A percentile compares a stretch with the other conserved stretches of the same genome.
phyloP scores from a whole-genome alignment of 108 stramenopile species.

The Cyclotella choctawhatcheeana region DNA sequence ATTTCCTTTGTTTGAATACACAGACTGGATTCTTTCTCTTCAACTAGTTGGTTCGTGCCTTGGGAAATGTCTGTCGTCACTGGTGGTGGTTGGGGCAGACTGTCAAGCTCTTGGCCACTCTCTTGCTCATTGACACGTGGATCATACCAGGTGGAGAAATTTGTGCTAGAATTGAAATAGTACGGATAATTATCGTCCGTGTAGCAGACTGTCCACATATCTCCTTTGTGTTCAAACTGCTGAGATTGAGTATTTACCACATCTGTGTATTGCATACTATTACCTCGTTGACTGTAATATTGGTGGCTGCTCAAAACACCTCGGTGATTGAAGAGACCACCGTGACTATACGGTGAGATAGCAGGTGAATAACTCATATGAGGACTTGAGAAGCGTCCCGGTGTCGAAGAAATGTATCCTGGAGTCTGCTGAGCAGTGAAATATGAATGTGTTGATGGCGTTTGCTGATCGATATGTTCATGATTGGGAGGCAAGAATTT shows the following conservation, averaged over 20 bases:
- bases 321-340: neutral
- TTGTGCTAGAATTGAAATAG: slow-evolving; percentile 27
- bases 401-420: neutral
- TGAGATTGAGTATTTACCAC: neutral
- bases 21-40: too few species aligned
- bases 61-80: too few species aligned
- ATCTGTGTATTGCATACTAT: neutral
- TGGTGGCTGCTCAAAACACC: neutral
- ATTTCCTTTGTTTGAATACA: too few species aligned
- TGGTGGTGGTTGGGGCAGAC: neutral
- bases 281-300: neutral
- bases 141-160: slow-evolving; percentile 36
- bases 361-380: neutral
- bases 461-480: neutral
- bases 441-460: slow-evolving; percentile 10
- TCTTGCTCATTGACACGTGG: slow-evolving; percentile 13
- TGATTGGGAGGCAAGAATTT: neutral
- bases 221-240: slow-evolving; percentile 21
- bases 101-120: neutral
- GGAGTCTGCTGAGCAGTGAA: slow-evolving; percentile 5
- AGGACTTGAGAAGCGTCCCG: neutral
- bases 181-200: slow-evolving; percentile 35
- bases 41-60: too few species aligned
- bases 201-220: slow-evolving; percentile 20
- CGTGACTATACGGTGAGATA: neutral